Evolutionary conservation across 495 filamentous ascomycete genomes (phyloP).

Genomic region (Podospora anserina): DNA sequence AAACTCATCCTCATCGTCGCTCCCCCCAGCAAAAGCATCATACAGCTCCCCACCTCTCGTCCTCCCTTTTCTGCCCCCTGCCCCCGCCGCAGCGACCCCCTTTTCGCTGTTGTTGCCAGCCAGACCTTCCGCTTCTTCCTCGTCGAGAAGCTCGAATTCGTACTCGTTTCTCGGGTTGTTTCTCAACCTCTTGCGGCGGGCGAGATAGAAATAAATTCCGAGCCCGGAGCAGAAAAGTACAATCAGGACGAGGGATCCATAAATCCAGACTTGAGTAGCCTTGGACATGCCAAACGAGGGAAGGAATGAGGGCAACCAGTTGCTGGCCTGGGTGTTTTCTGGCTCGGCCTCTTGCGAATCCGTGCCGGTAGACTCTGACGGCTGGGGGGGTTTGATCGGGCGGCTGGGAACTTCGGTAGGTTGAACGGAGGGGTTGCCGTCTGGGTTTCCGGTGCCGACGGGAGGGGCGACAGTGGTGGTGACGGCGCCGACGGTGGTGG

Average conservation of each 20-base stretch:
- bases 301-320: constrained; percentile 80
- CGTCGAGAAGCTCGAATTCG: constrained; percentile 88
- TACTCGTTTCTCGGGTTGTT: constrained; percentile 81
- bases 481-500: constrained; percentile 39
- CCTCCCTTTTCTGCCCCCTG: constrained; percentile 26
- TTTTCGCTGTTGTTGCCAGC: constrained; percentile 26
- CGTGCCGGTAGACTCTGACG: constrained; percentile 37
- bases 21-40: constrained; percentile 82
- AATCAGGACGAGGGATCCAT: constrained; percentile 79
- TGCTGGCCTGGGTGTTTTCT: constrained; percentile 40
- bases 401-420: constrained; percentile 75
- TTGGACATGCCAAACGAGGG: constrained; percentile 93
- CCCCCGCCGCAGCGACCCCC: constrained; percentile 2
- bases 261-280: constrained; percentile 91
- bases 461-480: constrained; percentile 40
- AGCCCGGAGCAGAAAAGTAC: constrained; percentile 77
- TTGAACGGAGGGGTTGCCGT: constrained; percentile 37
- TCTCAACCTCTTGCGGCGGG: constrained; percentile 69
- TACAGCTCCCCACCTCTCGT: constrained; percentile 81
- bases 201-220: constrained; percentile 73
- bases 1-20: constrained; percentile 39
- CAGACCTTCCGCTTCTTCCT: constrained; percentile 67
- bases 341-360: constrained; percentile 30
- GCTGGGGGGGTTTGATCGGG: constrained; percentile 58
- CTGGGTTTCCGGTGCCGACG: constrained; percentile 27